Evolutionary conservation across 805 yeast genomes (phyloP).

Genomic region (Scheffersomyces ergatensis): DNA sequence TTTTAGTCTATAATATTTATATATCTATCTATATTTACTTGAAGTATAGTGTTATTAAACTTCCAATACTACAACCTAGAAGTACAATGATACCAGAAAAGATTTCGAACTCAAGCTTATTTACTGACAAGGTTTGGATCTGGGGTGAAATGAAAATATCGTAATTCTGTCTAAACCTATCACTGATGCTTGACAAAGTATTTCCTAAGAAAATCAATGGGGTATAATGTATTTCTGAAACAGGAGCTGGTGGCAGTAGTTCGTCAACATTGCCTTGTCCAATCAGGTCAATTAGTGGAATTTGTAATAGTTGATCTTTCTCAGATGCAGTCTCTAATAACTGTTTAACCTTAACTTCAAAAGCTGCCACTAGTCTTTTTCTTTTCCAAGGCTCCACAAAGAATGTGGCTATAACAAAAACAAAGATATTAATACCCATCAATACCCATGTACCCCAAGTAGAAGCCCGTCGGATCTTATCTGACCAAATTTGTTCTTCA

Average conservation of each 20-base stretch:
- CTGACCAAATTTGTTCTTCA: slow-evolving; percentile 98
- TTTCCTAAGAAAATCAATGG: not conserved
- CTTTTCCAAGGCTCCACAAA: slow-evolving; percentile 95
- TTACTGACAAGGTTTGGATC: slow-evolving; percentile 12
- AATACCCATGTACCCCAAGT: slow-evolving; percentile 95
- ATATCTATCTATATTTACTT: slow-evolving; percentile 8
- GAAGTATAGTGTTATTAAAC: slow-evolving; percentile 15
- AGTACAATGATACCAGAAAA: slow-evolving; percentile 10
- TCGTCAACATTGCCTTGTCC: no score
- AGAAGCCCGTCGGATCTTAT: slow-evolving; percentile 87
- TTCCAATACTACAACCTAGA: slow-evolving; percentile 17
- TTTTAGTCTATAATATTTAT: not conserved
- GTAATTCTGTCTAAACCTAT: slow-evolving; percentile 12
- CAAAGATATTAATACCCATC: slow-evolving; percentile 79
- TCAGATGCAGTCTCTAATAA: slow-evolving; percentile 17
- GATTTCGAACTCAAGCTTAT: slow-evolving; percentile 21
- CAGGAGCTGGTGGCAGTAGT: no score
- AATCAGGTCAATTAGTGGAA: slow-evolving; percentile 18
- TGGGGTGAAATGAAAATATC: slow-evolving; percentile 10
- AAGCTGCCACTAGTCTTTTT: slow-evolving; percentile 71
- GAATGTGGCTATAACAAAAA: slow-evolving; percentile 80
- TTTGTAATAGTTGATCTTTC: slow-evolving; percentile 6
- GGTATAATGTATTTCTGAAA: no score
- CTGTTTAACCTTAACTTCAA: slow-evolving; percentile 73
- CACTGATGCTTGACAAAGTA: slow-evolving; percentile 16